phyloP scores from a whole-genome alignment of 78 protist genomes.

The Cavenderia fasciculata region DNA sequence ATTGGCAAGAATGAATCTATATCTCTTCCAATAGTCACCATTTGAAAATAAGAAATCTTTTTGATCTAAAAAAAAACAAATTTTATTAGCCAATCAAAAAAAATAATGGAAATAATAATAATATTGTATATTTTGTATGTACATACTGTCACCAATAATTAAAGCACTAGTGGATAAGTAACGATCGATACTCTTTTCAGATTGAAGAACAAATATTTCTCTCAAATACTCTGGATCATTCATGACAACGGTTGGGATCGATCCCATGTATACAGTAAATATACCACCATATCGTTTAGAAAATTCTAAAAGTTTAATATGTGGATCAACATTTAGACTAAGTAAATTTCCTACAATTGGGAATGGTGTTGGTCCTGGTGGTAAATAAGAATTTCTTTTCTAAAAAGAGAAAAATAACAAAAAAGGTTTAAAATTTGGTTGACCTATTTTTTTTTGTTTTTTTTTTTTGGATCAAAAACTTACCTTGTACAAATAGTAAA shows the following conservation, averaged over 20 bases:
- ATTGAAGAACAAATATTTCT: slow-evolving; percentile 54
- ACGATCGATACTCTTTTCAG: slow-evolving; percentile 26
- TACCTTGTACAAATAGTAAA: too few species aligned
- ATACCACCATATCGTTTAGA: slow-evolving; percentile 40
- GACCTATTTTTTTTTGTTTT: too few species aligned
- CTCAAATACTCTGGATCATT: slow-evolving; percentile 35
- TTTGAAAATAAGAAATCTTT: slow-evolving; percentile 42
- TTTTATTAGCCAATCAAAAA: not conserved
- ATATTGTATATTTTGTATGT: not conserved
- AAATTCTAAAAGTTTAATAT: slow-evolving; percentile 21
- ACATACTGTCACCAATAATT: slow-evolving; percentile 45
- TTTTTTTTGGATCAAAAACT: too few species aligned
- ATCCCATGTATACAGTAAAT: slow-evolving; percentile 31
- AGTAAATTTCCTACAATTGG: slow-evolving; percentile 48
- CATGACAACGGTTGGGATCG: slow-evolving; percentile 14
- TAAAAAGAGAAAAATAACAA: too few species aligned
- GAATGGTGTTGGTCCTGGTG: slow-evolving; percentile 51
- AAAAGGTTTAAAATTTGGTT: too few species aligned
- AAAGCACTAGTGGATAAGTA: slow-evolving; percentile 8
- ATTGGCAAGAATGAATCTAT: not conserved
- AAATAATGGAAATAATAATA: not conserved
- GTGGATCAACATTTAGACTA: slow-evolving; percentile 12
- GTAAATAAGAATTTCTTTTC: slow-evolving; percentile 23
- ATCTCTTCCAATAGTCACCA: slow-evolving; percentile 71
- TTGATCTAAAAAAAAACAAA: too few species aligned